These are phyloP conservation scores for Pythium apleroticum DNA, from an alignment of 352 stramenopile species.

Conservation along the genomic window DNA sequence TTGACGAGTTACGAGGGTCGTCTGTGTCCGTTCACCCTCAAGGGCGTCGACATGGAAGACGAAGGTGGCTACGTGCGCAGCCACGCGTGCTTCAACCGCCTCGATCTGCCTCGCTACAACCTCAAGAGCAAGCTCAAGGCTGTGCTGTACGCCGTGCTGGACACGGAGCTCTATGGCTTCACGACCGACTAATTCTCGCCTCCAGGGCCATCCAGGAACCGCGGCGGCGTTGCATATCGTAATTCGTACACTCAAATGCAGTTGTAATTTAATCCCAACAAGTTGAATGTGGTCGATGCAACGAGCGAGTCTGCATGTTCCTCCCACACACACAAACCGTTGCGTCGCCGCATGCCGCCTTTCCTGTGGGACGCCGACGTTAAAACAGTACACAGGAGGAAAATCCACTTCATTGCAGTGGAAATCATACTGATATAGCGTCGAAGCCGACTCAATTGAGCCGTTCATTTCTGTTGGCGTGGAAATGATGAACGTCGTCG, in stretches of 20 bases:
- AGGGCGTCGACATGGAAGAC: constrained; percentile 32
- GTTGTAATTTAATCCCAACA: constrained; percentile 11
- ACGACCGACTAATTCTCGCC: constrained; percentile 44
- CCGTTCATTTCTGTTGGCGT: constrained; percentile 10
- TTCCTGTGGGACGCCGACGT: not conserved
- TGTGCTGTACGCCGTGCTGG: constrained; percentile 65
- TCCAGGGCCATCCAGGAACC: not conserved
- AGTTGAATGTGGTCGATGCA: constrained; percentile 3
- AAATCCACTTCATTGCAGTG: too few relatives aligned
- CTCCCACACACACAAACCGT: too few relatives aligned
- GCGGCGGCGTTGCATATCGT: constrained; percentile 2
- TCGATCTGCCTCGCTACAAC: constrained; percentile 95
- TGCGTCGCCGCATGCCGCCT: not conserved
- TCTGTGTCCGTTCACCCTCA: constrained; percentile 59
- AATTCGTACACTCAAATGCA: not conserved
- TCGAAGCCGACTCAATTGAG: not conserved
- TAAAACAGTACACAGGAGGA: not conserved
- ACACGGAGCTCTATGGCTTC: constrained; percentile 73
- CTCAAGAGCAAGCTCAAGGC: constrained; percentile 85
- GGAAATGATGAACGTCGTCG: constrained; percentile 9
- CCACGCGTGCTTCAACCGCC: constrained; percentile 83
- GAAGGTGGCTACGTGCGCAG: constrained; percentile 52
- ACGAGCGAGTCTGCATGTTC: not conserved
- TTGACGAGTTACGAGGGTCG: constrained; percentile 63
- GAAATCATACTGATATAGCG: not conserved